Evolutionary conservation across 2,329 filamentous ascomycete genomes (phyloP), one percentile per base, ranked within the genome.

Genomic region (Fusarium annulatum): DNA sequence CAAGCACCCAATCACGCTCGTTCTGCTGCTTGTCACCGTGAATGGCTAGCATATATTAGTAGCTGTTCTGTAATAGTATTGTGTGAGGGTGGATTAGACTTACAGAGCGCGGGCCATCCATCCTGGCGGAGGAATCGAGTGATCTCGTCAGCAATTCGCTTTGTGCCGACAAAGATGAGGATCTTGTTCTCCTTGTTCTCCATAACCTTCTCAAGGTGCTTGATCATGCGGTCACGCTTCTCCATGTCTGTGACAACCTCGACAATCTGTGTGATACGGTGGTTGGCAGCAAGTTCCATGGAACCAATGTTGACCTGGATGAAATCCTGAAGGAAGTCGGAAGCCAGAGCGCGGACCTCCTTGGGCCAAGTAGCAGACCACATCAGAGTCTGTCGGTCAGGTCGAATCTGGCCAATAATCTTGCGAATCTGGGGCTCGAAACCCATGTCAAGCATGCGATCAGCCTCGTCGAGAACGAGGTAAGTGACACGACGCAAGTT

Each of bases 361-460:
- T 98, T 98, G 80, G 96, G 96, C 95, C 96, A 99, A 11, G 96
- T 99, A 78, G 96, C 96, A 69, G 96, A 99, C 94, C 96, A 99
- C 95, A 99, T 97, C 88, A 96, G 96, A 72, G 96, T 99, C 85
- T 99, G 96, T 89, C 96, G 93, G 83, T 99, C 96, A 61, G 96
- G 96, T 78, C 96, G 94, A 84, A 98, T 98, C 86, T 99, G 96
- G 73, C 93, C 90, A 78, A 99, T 95, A 76, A 99, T 98, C 88
- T 98, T 98, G 87, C 96, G 94, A 80, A 99, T 98, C 84, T 98
- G 96, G 76, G 96, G 96, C 87, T 99, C 96, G 86, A 99, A 98
- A 91, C 96, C 96, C 96, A 99, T 99, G 87, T 99, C 96, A 83
- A 99, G 89, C 96, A 99, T 99, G 81, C 96, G 96, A 86, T 99